Evolutionary conservation across 805 yeast species (phyloP).

Genomic region (Candida odintsovae): DNA sequence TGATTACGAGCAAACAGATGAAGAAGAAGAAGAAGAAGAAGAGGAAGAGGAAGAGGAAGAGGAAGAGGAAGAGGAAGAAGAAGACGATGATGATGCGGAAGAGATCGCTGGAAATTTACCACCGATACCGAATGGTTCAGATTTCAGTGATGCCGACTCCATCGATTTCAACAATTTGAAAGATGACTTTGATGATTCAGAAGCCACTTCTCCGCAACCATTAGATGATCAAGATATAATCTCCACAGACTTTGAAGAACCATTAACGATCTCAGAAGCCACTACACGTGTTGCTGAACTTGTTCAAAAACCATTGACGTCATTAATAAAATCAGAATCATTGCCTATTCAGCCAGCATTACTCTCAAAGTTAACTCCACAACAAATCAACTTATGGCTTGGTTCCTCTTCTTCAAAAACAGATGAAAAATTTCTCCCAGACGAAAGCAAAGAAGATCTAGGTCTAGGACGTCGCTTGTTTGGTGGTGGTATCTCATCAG

Average conservation of each 20-base stretch:
- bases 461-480: conserved; percentile 55
- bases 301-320: conserved; percentile 58
- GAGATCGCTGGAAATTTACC: conserved; percentile 8
- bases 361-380: conserved; percentile 45
- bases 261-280: conserved; percentile 29
- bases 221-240: conserved; percentile 12
- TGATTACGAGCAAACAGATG: background rate
- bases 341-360: conserved; percentile 39
- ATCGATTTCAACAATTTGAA: conserved; percentile 38
- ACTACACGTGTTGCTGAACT: conserved; percentile 41
- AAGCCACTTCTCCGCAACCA: conserved; percentile 12
- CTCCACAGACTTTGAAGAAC: conserved; percentile 16
- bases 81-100: conserved; percentile 15
- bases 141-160: conserved; percentile 34
- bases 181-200: conserved; percentile 45
- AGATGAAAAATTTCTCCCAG: conserved; percentile 12
- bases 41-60: conserved; percentile 5
- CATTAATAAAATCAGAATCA: conserved; percentile 23
- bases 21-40: conserved; percentile 8
- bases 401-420: conserved; percentile 33
- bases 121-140: conserved; percentile 1
- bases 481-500: conserved; percentile 58
- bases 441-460: conserved; percentile 19
- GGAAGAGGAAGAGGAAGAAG: conserved; percentile 12
- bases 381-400: conserved; percentile 73